Conservation (phyloP, 768 basidiomycete genomes). For the Lentinula lateritia region DNA sequence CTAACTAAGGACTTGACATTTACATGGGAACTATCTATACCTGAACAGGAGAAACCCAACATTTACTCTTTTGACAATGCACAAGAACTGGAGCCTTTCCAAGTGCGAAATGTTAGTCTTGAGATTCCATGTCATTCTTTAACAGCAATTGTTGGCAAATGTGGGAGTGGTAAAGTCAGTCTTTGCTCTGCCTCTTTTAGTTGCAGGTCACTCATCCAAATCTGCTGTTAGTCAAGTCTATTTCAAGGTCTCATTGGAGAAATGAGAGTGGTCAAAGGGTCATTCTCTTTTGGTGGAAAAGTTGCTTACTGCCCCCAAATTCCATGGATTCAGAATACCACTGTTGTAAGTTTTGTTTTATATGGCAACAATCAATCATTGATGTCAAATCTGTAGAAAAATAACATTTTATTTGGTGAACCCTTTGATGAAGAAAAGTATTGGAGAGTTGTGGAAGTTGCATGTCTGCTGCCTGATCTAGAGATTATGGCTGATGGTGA, state of each 20-base stretch:
- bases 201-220: not conserved
- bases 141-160: constrained; percentile 60
- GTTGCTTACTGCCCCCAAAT: constrained; percentile 70
- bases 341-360: constrained; percentile 33
- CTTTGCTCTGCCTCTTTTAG: not conserved
- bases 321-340: constrained; percentile 73
- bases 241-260: constrained; percentile 65
- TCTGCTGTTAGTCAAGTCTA: constrained; percentile 40
- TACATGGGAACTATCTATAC: constrained; percentile 47
- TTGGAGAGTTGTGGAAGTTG: constrained; percentile 54
- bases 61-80: not conserved
- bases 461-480: constrained; percentile 60
- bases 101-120: constrained; percentile 44
- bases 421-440: constrained; percentile 60
- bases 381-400: constrained; percentile 31
- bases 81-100: constrained; percentile 31
- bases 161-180: constrained; percentile 59
- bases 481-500: constrained; percentile 66
- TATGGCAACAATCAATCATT: not conserved
- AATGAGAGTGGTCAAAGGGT: constrained; percentile 51
- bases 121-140: constrained; percentile 51
- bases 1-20: constrained; percentile 53
- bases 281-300: constrained; percentile 53
- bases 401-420: constrained; percentile 66
- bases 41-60: not conserved